These are phyloP conservation scores for Chrysanthemum lavandulifolium DNA, from an alignment of 129 eudicot species.

Conservation along the genomic window DNA sequence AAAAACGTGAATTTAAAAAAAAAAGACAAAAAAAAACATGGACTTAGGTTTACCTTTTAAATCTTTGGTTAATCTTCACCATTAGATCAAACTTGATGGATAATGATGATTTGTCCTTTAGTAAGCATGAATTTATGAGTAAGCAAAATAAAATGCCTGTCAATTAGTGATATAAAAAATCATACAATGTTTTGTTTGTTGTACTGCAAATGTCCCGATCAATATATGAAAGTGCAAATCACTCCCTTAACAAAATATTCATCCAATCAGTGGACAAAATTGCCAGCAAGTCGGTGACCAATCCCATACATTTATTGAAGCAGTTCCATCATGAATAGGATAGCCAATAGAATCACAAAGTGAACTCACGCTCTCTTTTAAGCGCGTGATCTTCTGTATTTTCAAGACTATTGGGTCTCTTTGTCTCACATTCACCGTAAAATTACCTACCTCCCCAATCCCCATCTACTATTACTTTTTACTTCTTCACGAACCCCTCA, in stretches of 20 bases:
- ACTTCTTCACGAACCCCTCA: background rate
- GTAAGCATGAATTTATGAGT: too few species aligned
- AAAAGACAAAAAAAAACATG: too few species aligned
- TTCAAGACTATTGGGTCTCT: slow-evolving; percentile 37
- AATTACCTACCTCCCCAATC: slow-evolving; percentile 20
- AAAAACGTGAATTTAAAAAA: too few species aligned
- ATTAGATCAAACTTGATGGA: too few species aligned
- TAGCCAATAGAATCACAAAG: slow-evolving; percentile 18
- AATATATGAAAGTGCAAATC: too few species aligned
- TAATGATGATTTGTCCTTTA: too few species aligned
- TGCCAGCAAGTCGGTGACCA: slow-evolving; percentile 48
- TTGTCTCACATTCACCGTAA: slow-evolving; percentile 29
- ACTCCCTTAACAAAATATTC: background rate
- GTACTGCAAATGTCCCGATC: too few species aligned
- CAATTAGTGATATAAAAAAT: too few species aligned
- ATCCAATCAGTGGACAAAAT: slow-evolving; percentile 35
- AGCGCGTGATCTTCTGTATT: slow-evolving; percentile 17
- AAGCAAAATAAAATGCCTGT: too few species aligned
- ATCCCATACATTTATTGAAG: slow-evolving; percentile 39
- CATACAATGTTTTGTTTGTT: too few species aligned
- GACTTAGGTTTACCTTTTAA: too few species aligned
- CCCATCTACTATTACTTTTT: slow-evolving; percentile 5
- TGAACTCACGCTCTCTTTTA: background rate
- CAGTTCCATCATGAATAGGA: slow-evolving; percentile 31
- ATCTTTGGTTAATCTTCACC: too few species aligned